Evolutionary conservation across 805 yeast genomes (phyloP), one percentile per base, ranked within the genome.

Genomic region (Zygotorulaspora chibaensis): DNA sequence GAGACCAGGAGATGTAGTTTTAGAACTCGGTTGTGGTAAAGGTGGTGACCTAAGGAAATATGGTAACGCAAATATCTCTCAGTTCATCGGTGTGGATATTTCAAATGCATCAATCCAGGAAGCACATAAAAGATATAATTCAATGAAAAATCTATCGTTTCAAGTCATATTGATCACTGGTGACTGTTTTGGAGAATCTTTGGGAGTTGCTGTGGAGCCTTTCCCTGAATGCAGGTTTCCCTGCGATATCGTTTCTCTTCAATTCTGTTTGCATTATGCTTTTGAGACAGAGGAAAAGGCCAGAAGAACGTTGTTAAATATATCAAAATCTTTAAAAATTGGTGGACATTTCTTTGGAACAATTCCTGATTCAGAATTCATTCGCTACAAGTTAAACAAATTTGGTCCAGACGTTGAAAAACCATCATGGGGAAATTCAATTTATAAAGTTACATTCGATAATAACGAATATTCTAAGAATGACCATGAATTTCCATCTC

Each of bases 21-120:
- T 93, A 15, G 99, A 93, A 60, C 66, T 91, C 45, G 96, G 96
- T 12, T 90, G 98, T 67, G 99, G 99, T 11, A 95, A 93, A 64
- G 99, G 99, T 42, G 99, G 99, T 23, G 99, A 93, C 68, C 69
- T 93, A 58, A 80, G 84, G 56, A 93, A 93, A 63, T 91, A 96
- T 81, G 85, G 83, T 42, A 79, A 79, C 55, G 84, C 87, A 1
- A 71, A 77, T 16, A 77, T 87, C 2, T 75, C 79, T 17, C 90
- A 89, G 39, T 87, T 85, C 54, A 80, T 90, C 44, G 99, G 99
- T 1, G 75, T 93, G 25, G 99, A 93, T 66, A 83, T 93, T 36
- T 89, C 96, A 15, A 93, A 90, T 63, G 83, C 84, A 3, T 86
- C 96, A 6, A 81, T 93, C 42, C 72, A 76, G 42, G 96, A 93